Conservation (phyloP, 1,139 yeast genomes). For the Yamadazyma jaroonii region DNA sequence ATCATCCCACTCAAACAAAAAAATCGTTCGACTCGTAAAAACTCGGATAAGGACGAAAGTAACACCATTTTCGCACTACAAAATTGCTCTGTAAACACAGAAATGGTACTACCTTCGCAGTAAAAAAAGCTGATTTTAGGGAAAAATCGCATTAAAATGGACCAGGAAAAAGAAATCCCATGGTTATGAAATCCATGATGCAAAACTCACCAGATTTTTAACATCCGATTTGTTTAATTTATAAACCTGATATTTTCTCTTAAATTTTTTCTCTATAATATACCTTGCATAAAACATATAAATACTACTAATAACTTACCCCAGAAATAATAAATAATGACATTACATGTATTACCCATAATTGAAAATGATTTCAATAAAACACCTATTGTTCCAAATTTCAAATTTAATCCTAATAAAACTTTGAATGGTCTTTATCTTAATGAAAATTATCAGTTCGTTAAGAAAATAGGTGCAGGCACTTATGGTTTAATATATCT, state of each 20-base stretch:
- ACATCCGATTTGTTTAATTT: constrained; percentile 2
- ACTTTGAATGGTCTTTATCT: constrained; percentile 20
- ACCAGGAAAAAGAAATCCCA: neutral
- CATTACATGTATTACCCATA: constrained; percentile 17
- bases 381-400: constrained; percentile 8
- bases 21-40: constrained; percentile 2
- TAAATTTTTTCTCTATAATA: neutral
- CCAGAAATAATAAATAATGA: constrained; percentile 2
- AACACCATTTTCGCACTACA: neutral
- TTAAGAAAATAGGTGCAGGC: constrained; percentile 76
- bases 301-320: no score
- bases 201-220: constrained; percentile 5
- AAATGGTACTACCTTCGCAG: no score
- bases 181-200: constrained; percentile 1
- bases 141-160: constrained; percentile 1
- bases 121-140: no score
- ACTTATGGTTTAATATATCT: constrained; percentile 84
- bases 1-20: constrained; percentile 1
- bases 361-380: constrained; percentile 11
- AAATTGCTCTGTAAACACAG: no score
- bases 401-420: constrained; percentile 12
- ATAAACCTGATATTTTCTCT: neutral
- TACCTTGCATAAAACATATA: no score
- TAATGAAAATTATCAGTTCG: constrained; percentile 25
- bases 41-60: neutral